phyloP scores from a whole-genome alignment of 2,329 filamentous ascomycete genomes.

The Beauveria bassiana region DNA sequence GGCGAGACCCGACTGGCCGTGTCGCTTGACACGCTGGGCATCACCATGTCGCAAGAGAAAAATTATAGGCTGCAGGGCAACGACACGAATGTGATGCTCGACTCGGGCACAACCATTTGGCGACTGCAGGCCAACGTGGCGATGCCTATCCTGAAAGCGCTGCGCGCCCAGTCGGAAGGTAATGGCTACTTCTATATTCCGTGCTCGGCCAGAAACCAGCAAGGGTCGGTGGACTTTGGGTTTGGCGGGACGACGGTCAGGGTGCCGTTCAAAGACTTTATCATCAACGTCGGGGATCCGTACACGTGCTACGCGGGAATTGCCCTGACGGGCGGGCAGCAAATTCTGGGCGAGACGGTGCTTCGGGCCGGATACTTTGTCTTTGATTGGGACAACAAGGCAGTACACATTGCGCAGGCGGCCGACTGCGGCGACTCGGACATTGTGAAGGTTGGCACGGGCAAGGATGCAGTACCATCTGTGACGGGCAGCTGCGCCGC shows the following conservation, averaged over 20 bases:
- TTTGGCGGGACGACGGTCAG: conserved; percentile 34
- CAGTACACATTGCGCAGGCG: conserved; percentile 34
- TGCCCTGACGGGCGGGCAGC: conserved; percentile 30
- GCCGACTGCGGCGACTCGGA: conserved; percentile 31
- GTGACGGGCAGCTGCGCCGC: conserved; percentile 29
- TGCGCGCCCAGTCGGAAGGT: conserved; percentile 32
- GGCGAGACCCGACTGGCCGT: conserved; percentile 31
- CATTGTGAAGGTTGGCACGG: conserved; percentile 28
- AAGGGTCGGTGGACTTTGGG: conserved; percentile 40
- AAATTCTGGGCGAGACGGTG: conserved; percentile 36
- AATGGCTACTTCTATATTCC: conserved; percentile 37
- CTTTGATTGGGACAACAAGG: conserved; percentile 37
- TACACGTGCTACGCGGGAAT: conserved; percentile 36
- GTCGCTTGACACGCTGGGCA: conserved; percentile 23
- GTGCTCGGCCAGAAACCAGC: conserved; percentile 29
- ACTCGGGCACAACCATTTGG: conserved; percentile 44
- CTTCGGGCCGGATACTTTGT: conserved; percentile 38
- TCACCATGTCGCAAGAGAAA: conserved; percentile 19
- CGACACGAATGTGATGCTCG: conserved; percentile 39
- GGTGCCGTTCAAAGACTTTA: conserved; percentile 41
- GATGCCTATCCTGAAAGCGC: conserved; percentile 33
- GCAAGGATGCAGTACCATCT: conserved; percentile 24
- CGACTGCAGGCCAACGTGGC: conserved; percentile 37
- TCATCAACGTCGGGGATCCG: conserved; percentile 33
- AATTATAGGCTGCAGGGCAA: conserved; percentile 20